Conservation (phyloP, 805 yeast genomes). For the Yarrowia sp. region DNA sequence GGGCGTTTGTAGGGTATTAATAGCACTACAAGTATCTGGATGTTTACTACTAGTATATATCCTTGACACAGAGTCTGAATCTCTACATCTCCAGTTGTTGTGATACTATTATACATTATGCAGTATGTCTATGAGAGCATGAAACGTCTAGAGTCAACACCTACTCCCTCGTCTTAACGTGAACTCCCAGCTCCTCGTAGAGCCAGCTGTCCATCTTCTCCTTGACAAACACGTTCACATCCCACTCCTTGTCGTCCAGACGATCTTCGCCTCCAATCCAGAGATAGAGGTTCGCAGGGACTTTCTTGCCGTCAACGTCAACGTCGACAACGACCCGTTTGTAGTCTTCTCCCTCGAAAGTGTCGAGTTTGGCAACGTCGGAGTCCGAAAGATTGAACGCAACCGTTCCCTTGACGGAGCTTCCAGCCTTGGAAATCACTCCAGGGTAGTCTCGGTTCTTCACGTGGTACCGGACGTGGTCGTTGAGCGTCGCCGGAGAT, state of each 20-base stretch:
- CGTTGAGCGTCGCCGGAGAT: background rate
- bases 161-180: background rate
- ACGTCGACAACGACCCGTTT: slow-evolving; percentile 2
- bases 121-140: background rate
- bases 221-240: slow-evolving; percentile 6
- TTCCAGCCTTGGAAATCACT: background rate
- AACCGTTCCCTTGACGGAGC: background rate
- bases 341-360: slow-evolving; percentile 2
- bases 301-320: background rate
- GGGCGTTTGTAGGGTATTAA: too few relatives aligned
- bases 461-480: slow-evolving; percentile 6
- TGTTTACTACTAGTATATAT: too few relatives aligned
- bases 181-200: slow-evolving; percentile 12
- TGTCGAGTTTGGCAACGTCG: slow-evolving; percentile 4
- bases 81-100: too few relatives aligned
- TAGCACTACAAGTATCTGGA: too few relatives aligned
- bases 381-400: slow-evolving; percentile 12
- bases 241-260: slow-evolving; percentile 2
- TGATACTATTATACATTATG: background rate
- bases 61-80: too few relatives aligned
- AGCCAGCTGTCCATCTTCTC: slow-evolving; percentile 12
- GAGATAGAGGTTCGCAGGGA: slow-evolving; percentile 1
- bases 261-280: slow-evolving; percentile 21
- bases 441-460: slow-evolving; percentile 6
- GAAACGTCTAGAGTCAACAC: background rate